Conservation (phyloP, 2,329 filamentous ascomycete genomes). For the Pseudocercospora fuligena region DNA sequence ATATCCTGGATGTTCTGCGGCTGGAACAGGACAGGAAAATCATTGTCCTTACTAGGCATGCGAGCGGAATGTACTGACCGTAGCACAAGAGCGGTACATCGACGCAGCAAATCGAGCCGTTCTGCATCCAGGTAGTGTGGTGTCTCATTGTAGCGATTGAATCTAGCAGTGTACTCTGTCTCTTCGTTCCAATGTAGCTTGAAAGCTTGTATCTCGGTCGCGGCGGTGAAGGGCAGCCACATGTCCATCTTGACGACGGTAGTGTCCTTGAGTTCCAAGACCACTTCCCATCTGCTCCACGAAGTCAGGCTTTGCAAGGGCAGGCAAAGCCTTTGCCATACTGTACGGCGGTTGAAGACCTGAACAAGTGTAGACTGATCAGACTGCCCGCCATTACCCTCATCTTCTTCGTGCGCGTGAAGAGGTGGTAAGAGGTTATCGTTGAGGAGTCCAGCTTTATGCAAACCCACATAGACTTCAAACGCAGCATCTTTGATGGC, state of each 20-base stretch:
- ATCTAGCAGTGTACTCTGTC: slow-evolving; percentile 22
- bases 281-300: not conserved
- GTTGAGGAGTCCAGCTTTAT: slow-evolving; percentile 73
- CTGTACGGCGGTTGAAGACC: slow-evolving; percentile 22
- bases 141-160: not conserved
- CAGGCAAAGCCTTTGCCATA: not conserved
- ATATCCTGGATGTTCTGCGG: slow-evolving; percentile 5
- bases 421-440: slow-evolving; percentile 74
- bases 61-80: slow-evolving; percentile 17
- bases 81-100: slow-evolving; percentile 16
- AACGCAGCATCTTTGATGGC: slow-evolving; percentile 84
- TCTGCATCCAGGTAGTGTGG: not conserved
- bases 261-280: not conserved
- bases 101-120: not conserved
- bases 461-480: slow-evolving; percentile 73
- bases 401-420: slow-evolving; percentile 30
- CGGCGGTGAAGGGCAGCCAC: slow-evolving; percentile 26
- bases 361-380: slow-evolving; percentile 36
- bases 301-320: not conserved
- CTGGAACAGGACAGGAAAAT: slow-evolving; percentile 27
- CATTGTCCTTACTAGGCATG: slow-evolving; percentile 12
- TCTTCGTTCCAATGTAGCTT: slow-evolving; percentile 35
- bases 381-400: slow-evolving; percentile 26
- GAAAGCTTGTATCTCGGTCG: slow-evolving; percentile 19
- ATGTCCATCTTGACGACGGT: slow-evolving; percentile 24